Percentiles rank a stretch among this genome's conserved stretches.
These are phyloP conservation scores for Globisporangium barbulae DNA, from an alignment of 352 stramenopile species.

Conservation along the genomic window DNA sequence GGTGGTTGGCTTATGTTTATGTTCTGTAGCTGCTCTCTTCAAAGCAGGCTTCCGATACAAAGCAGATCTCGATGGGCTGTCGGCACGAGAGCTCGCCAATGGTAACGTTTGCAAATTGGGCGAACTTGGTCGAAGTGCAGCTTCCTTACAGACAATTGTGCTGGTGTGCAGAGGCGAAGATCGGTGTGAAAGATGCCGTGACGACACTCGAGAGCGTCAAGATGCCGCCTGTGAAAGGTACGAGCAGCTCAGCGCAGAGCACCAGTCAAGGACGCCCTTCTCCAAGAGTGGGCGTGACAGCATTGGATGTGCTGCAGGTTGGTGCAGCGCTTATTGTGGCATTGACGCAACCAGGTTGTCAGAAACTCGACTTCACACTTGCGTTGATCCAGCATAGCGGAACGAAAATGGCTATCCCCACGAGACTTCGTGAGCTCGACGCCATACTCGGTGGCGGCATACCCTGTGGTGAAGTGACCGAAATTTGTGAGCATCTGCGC, in stretches of 20 bases:
- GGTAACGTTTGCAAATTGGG: conserved; percentile 22
- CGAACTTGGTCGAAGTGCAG: not conserved
- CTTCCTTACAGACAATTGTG: not conserved
- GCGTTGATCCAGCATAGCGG: conserved; percentile 25
- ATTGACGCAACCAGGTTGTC: not conserved
- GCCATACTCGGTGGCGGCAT: conserved; percentile 61
- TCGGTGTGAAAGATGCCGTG: conserved; percentile 36
- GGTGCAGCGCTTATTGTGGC: not conserved
- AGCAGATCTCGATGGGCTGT: conserved; percentile 44
- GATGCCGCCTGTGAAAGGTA: no score
- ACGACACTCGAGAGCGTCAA: conserved; percentile 25
- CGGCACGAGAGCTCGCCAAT: conserved; percentile 51
- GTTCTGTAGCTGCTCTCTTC: conserved; percentile 46
- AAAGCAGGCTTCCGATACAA: conserved; percentile 60
- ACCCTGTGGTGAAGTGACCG: conserved; percentile 64
- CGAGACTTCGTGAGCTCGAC: conserved; percentile 45
- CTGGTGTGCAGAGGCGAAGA: conserved; percentile 31
- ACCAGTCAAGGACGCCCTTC: no score
- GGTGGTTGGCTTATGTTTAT: not conserved
- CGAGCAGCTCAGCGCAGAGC: not conserved
- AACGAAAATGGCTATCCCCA: conserved; percentile 34
- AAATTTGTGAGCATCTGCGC: conserved; percentile 51
- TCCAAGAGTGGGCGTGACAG: conserved; percentile 31
- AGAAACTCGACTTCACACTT: not conserved
- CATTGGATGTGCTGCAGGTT: conserved; percentile 46